phyloP scores from a whole-genome alignment of 768 basidiomycete species.

The Psilocybe subaeruginosa region DNA sequence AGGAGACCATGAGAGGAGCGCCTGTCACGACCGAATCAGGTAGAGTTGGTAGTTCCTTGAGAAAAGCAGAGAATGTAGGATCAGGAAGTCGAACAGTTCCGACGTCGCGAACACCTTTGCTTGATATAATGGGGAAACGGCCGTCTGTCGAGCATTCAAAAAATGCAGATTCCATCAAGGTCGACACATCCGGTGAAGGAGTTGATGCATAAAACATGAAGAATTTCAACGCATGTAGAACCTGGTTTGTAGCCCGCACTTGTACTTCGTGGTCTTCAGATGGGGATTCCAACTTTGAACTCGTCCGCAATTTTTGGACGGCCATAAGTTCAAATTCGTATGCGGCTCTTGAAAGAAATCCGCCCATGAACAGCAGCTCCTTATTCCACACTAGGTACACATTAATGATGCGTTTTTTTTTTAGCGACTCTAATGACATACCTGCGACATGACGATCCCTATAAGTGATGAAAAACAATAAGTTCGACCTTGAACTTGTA shows the following conservation, averaged over 20 bases:
- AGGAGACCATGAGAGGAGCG: slow-evolving; percentile 61
- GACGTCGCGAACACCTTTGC: slow-evolving; percentile 68
- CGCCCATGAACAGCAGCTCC: slow-evolving; percentile 85
- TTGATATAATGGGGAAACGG: slow-evolving; percentile 74
- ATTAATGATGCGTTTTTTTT: not conserved
- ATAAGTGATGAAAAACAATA: not conserved
- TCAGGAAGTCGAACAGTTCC: slow-evolving; percentile 76
- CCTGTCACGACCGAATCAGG: slow-evolving; percentile 60
- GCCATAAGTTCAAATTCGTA: slow-evolving; percentile 82
- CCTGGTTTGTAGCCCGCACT: slow-evolving; percentile 56
- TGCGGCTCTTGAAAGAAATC: slow-evolving; percentile 77
- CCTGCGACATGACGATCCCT: slow-evolving; percentile 84
- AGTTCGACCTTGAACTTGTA: not conserved
- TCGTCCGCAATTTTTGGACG: slow-evolving; percentile 65
- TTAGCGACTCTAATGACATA: slow-evolving; percentile 33
- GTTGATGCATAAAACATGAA: slow-evolving; percentile 91
- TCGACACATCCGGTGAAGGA: slow-evolving; percentile 79
- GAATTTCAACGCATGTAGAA: slow-evolving; percentile 82
- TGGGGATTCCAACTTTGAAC: slow-evolving; percentile 32
- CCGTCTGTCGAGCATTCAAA: slow-evolving; percentile 60
- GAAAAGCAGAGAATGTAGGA: slow-evolving; percentile 67
- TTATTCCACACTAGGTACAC: slow-evolving; percentile 78
- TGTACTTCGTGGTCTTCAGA: slow-evolving; percentile 44
- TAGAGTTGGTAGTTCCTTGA: slow-evolving; percentile 77
- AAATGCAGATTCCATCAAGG: slow-evolving; percentile 74